These are phyloP conservation scores for Pythium angustatum DNA, from an alignment of 352 stramenopile species.

Conservation along the genomic window DNA sequence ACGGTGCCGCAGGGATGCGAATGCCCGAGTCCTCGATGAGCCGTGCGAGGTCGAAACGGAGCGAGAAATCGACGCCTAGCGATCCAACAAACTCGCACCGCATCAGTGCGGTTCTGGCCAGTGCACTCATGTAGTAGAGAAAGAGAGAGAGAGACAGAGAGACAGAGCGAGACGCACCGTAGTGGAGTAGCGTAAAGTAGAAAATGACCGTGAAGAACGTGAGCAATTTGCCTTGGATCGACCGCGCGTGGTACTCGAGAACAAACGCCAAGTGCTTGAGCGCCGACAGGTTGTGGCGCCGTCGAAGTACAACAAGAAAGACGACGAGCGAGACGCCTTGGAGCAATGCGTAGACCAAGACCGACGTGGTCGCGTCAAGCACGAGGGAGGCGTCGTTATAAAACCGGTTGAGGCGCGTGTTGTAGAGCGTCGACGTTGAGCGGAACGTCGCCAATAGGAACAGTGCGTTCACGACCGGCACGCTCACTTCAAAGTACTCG, in stretches of 20 bases:
- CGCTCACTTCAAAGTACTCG: constrained; percentile 29
- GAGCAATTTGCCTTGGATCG: constrained; percentile 30
- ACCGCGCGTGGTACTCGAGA: constrained; percentile 23
- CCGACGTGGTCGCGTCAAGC: constrained; percentile 6
- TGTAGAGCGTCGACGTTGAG: constrained; percentile 22
- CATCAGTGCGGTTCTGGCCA: no score
- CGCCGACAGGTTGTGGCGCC: constrained; percentile 21
- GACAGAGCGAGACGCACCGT: no score
- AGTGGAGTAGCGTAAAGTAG: constrained; percentile 29
- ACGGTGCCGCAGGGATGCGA: no score
- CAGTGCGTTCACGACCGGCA: constrained; percentile 16
- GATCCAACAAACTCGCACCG: no score
- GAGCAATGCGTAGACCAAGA: constrained; percentile 25
- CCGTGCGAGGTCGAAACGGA: no score
- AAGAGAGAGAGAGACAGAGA: no score
- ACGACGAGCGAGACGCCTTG: constrained; percentile 20
- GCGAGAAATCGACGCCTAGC: no score
- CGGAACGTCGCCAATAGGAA: constrained; percentile 16
- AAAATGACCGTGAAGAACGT: constrained; percentile 25
- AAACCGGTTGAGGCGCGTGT: constrained; percentile 24
- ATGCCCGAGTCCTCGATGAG: no score
- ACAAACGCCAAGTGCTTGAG: constrained; percentile 28
- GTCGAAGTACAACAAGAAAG: constrained; percentile 17
- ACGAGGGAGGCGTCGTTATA: constrained; percentile 15
- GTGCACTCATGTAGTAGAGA: no score